These are phyloP conservation scores for Firmiana major DNA, from an alignment of 345 rosid genomes.

Conservation along the genomic window DNA sequence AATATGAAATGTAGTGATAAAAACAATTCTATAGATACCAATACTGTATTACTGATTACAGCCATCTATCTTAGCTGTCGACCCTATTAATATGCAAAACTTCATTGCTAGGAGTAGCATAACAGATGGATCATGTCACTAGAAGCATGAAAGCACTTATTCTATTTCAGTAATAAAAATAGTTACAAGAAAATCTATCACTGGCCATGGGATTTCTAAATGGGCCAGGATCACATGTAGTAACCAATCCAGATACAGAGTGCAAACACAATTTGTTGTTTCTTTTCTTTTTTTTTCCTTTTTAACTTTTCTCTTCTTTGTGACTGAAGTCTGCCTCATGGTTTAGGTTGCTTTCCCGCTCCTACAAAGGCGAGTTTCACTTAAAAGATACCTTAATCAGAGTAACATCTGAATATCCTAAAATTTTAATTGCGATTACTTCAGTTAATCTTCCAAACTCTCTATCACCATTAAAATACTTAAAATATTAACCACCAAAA, in stretches of 20 bases:
- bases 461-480: neutral
- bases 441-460: neutral
- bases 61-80: neutral
- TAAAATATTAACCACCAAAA: neutral
- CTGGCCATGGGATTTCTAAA: neutral
- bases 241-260: neutral
- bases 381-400: neutral
- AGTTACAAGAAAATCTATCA: neutral
- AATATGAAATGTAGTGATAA: neutral
- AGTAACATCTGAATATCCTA: neutral
- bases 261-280: neutral
- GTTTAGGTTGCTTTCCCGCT: neutral
- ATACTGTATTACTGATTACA: neutral
- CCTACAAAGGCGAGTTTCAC: neutral
- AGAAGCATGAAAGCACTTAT: neutral
- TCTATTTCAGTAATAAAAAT: neutral
- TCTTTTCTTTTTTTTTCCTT: no score
- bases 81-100: conserved; percentile 8
- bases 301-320: neutral
- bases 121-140: neutral
- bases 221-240: no score
- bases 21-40: neutral
- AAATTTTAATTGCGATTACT: neutral
- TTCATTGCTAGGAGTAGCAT: neutral
- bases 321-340: neutral